Evolutionary conservation across 331 rosid species (phyloP), one percentile per base, ranked within the genome.

Genomic region (Acacia concinna): DNA sequence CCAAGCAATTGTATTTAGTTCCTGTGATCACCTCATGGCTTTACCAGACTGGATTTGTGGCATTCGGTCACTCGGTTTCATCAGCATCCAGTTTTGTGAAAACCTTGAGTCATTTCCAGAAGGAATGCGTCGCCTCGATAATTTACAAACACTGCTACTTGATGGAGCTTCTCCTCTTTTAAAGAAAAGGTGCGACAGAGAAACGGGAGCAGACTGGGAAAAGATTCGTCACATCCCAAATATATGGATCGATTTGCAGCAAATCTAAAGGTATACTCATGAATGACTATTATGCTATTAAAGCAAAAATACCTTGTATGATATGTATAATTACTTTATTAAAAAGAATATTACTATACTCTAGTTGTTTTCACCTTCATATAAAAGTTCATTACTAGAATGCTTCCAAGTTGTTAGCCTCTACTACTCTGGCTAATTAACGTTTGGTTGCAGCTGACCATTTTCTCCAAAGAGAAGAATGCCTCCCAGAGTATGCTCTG

Each of bases 161-260:
- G 12, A 20, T 5, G 17, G 1, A 10, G 2, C 28, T 35, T 35
- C 5, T 54, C 52, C 25, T 8, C 37, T 21, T 40, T 54, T 54
- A 8, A 0, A 11, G 11, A 27, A 73, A 73, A 73, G 9, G 23
- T 73, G 54, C 3, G 1, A 3, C 18, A 40, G 49, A 41, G 68
- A 12, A 8, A 35, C 2, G 17, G 68, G 78, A 7, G 38, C 6
- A 35, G 78, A 73, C 14, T 57, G 78, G 69, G 27, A 18, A 0
- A 74, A 57, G 30, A 74, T 38, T 56, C 27, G 38, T 57, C 68
- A 54, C 78, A 74, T 74, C 54, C 69, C 78, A 6, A 4, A 54
- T n/a, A 70, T 70, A 70, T 0, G 0, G 69, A 18, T 63, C 8
- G 5, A 17, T 62, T 0, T 0, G 10, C 3, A 0, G 1, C 4